Evolutionary conservation across 2,329 filamentous ascomycete genomes (phyloP), one percentile per base, ranked within the genome.

Genomic region (Macrophomina pseudophaseolina): DNA sequence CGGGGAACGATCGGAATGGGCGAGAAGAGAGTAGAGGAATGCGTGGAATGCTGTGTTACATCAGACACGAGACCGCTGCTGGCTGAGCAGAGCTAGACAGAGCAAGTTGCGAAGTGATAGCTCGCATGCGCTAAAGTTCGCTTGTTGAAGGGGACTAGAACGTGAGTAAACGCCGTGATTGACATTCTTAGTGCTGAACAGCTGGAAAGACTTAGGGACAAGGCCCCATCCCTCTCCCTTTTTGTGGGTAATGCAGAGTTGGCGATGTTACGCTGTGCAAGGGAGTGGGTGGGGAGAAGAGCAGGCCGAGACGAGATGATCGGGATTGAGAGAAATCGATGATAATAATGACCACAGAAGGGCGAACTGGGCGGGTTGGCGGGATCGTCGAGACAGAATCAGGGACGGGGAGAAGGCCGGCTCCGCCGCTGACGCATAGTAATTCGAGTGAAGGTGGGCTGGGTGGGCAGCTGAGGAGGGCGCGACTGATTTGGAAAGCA

Each of bases 191-290:
- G 35, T 38, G 35, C 35, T 38, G 35, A 38, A 38, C 35, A 38
- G 35, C 23, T 4, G 35, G 35, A 38, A 12, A 38, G 35, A 12
- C 23, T 4, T 2, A 12, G 11, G 35, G 35, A 38, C 2, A 12
- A 12, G 4, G 35, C 35, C 35, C 7, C 35, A 12, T 2, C 35
- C 35, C 1, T 23, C 8, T 48, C 4, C 16, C 6, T 48, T 48
- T 48, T 48, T 48, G 48, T 51, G 48, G 48, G 48, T 18, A 28
- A 28, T 18, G 23, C 9, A 30, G 11, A 11, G 5, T 12, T 18
- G 48, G 42, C 48, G 28, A 52, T 33, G 49, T 52, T 52, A 52
- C 49, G 49, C 49, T 52, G 49, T 52, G 49, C 49, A 52, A 52
- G 49, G 49, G 46, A 2, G 28, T 28, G 46, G 46, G 42, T 14